Evolutionary conservation across 306 rosid genomes (phyloP).

Genomic region (Malus sieversii): DNA sequence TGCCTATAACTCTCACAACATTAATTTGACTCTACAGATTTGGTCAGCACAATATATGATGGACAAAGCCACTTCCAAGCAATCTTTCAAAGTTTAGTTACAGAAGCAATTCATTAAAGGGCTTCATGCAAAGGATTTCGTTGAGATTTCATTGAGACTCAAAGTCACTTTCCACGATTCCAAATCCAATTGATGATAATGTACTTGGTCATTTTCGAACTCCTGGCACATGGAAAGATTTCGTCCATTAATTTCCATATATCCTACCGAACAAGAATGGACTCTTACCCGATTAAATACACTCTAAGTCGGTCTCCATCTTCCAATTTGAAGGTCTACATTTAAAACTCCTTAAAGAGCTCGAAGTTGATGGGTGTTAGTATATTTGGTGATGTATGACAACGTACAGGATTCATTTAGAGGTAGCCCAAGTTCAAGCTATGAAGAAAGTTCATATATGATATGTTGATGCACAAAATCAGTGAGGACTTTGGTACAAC

Average conservation of each 20-base stretch:
- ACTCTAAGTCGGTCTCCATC: neutral
- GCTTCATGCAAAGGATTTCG: neutral
- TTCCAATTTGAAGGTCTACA: neutral
- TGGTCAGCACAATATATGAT: neutral
- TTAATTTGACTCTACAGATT: neutral
- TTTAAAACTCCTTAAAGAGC: neutral
- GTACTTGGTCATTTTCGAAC: neutral
- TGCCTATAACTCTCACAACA: neutral
- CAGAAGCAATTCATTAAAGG: neutral
- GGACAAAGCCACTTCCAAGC: neutral
- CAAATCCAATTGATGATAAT: neutral
- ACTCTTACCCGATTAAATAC: neutral
- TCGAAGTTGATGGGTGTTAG: neutral
- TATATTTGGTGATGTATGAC: neutral
- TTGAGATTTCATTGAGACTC: neutral
- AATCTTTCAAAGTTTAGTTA: neutral
- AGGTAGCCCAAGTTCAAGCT: neutral
- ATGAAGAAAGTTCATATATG: neutral
- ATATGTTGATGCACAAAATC: too few relatives aligned
- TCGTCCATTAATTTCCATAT: neutral
- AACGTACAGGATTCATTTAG: neutral
- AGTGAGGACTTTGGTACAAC: too few relatives aligned
- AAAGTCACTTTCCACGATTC: neutral
- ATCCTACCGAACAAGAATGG: neutral
- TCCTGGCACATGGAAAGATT: neutral